Evolutionary conservation across 306 rosid species (phyloP), one percentile per base, ranked within the genome.

Genomic region (Cicer pinnatifidum): DNA sequence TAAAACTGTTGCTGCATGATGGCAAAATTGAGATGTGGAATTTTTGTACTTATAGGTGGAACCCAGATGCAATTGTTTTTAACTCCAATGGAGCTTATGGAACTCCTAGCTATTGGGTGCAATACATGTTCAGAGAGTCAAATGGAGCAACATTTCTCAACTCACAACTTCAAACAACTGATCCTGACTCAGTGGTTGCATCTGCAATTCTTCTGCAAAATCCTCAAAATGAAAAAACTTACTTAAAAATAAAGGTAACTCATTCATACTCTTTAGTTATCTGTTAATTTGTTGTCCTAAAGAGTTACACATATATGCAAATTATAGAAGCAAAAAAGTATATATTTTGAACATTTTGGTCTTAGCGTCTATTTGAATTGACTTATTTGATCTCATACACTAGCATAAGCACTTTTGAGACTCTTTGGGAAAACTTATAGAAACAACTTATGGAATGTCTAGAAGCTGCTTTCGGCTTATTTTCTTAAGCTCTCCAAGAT

Each of bases 41-140:
- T 19, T 58, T 58, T 37, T 48, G 57, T 76, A 44, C 46, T 73
- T 71, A 39, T 19, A 83, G 98, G 67, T 91, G 97, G 98, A 90
- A 75, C 66, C 98, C 98, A 11, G 98, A 89, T 83, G 92, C 96
- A 73, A 93, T 91, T 44, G 93, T 89, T 48, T 91, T 93, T 19
- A 67, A 81, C 83, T 82, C 90, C 7, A 45, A 81, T 37, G 83
- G 81, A 44, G 67, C 39, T 54, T 93, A 88, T 71, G 98, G 86
- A 78, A 93, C 97, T 75, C 98, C 98, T 59, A 93, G 97, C 86
- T 90, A 93, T 82, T 93, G 97, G 97, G 81, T 89, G 78, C 88
- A 82, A 39, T 33, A 60, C 11, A 66, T 93, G 78, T 93, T 93
- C 19, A 45, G 52, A 0, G 89, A 81, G 60, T 87, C 98, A 52